A percentile compares a stretch with the other conserved stretches of the same genome.
phyloP scores from a whole-genome alignment of 2,329 filamentous ascomycete genomes.

The Neobulgaria alba region DNA sequence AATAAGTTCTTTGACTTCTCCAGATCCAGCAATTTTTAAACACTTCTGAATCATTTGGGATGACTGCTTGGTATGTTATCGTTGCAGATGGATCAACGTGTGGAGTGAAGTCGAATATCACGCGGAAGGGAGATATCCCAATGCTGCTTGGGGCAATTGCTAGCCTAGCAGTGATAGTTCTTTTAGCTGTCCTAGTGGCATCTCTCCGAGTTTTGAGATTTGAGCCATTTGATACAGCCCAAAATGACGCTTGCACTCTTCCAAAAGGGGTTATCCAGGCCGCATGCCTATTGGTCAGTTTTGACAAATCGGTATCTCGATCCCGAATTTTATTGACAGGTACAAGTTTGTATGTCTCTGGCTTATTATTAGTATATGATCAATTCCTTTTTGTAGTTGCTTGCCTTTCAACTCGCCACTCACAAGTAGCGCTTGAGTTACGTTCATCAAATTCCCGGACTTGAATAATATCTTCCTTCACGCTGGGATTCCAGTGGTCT shows the following conservation, averaged over 20 bases:
- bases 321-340: neutral
- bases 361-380: conserved; percentile 5
- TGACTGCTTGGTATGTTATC: conserved; percentile 13
- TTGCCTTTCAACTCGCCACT: conserved; percentile 2
- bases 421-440: conserved; percentile 3
- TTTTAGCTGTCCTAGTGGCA: neutral
- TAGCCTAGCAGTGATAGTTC: conserved; percentile 4
- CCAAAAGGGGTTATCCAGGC: conserved; percentile 10
- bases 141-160: conserved; percentile 1
- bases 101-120: conserved; percentile 11
- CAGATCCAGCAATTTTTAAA: conserved; percentile 4
- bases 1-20: conserved; percentile 5
- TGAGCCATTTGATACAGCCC: conserved; percentile 2
- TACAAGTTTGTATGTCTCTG: conserved; percentile 4
- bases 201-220: neutral
- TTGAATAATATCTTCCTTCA: conserved; percentile 8
- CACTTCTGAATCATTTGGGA: conserved; percentile 11
- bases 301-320: conserved; percentile 1
- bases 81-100: conserved; percentile 6
- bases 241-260: conserved; percentile 8
- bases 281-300: conserved; percentile 3
- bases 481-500: conserved; percentile 2
- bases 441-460: conserved; percentile 13
- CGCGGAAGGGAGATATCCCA: conserved; percentile 2
- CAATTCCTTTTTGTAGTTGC: neutral